These are phyloP conservation scores for Orbilia quercus DNA, from an alignment of 2,329 filamentous ascomycete species.

Conservation along the genomic window DNA sequence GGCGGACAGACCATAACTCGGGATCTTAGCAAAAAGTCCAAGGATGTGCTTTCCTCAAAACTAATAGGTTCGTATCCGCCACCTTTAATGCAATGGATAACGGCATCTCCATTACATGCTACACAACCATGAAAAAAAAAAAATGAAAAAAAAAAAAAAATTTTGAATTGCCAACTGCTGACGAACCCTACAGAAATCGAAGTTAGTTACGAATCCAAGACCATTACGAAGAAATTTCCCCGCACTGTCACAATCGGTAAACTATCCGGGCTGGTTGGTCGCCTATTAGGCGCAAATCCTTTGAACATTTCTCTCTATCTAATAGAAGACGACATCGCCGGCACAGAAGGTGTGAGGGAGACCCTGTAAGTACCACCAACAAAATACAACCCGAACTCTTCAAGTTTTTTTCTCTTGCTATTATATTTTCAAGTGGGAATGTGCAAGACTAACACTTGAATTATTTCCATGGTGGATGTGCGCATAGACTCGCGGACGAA, in stretches of 20 bases:
- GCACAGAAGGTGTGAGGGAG: conserved; percentile 36
- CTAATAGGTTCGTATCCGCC: conserved; percentile 47
- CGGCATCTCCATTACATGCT: conserved; percentile 5
- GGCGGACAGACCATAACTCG: conserved; percentile 50
- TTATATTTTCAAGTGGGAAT: background rate
- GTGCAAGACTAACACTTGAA: conserved; percentile 20
- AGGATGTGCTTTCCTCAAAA: conserved; percentile 46
- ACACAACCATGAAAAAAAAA: too few relatives aligned
- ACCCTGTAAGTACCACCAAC: conserved; percentile 53
- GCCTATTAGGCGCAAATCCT: conserved; percentile 51
- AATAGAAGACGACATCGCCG: conserved; percentile 34
- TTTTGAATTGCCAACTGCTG: conserved; percentile 11
- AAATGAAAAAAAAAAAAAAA: background rate
- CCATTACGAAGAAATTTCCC: conserved; percentile 52
- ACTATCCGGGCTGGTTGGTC: conserved; percentile 48
- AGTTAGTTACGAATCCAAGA: conserved; percentile 30
- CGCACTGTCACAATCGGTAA: conserved; percentile 55
- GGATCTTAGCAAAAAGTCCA: conserved; percentile 39
- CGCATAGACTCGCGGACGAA: conserved; percentile 41
- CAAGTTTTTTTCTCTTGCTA: background rate
- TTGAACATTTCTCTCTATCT: conserved; percentile 46
- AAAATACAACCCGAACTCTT: conserved; percentile 34
- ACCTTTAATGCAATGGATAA: conserved; percentile 12
- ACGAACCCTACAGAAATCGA: conserved; percentile 50
- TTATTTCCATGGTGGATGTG: background rate